Evolutionary conservation across 192 early-diverging fungal species (phyloP), one percentile per base, ranked within the genome.

Genomic region (Coemansia interrupta): DNA sequence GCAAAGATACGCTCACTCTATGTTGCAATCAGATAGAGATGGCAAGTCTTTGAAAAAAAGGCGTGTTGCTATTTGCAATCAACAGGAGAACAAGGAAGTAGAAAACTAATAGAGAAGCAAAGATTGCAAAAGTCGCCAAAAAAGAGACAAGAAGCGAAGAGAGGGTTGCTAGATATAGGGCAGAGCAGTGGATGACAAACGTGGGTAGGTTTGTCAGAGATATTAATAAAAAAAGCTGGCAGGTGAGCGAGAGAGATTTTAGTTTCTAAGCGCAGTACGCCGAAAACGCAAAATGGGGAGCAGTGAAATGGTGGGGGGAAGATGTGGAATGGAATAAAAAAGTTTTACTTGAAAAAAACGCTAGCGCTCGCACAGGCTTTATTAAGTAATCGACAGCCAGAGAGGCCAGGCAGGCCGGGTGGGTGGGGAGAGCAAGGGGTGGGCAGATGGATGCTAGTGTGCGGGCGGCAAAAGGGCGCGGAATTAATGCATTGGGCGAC

Each of bases 251-350:
- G 10, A 36, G 10, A 36, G 5, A 36, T 36, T 36, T 36, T 36
- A 36, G 32, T 36, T 36, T 36, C 10, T 36, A 36, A 36, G 32
- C 32, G 32, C 32, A 36, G 32, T 36, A 36, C 32, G 32, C 32
- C 3, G 32, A 36, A 36, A 36, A 36, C 32, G 32, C 32, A 36
- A 7, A 36, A 36, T 36, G 32, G 32, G 32, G 32, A 36, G n/a
- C n/a, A n/a, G 32, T 36, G 32, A 36, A 36, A 36, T 36, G 32
- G 9, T 36, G 17, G 19, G 17, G 43, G 19, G 17, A n/a, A 18
- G 19, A 20, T n/a, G 43, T 19, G 43, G 43, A 45, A 20, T 45
- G 43, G 43, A 45, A 55, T 40, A 41, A 55, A 56, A 56, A 56
- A 44, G 43, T 45, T 45, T 45, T 45, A 45, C 32, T 36, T 11